phyloP scores from a whole-genome alignment of 2,329 filamentous ascomycete genomes.

The Aspergillus oerlinghausenensis region DNA sequence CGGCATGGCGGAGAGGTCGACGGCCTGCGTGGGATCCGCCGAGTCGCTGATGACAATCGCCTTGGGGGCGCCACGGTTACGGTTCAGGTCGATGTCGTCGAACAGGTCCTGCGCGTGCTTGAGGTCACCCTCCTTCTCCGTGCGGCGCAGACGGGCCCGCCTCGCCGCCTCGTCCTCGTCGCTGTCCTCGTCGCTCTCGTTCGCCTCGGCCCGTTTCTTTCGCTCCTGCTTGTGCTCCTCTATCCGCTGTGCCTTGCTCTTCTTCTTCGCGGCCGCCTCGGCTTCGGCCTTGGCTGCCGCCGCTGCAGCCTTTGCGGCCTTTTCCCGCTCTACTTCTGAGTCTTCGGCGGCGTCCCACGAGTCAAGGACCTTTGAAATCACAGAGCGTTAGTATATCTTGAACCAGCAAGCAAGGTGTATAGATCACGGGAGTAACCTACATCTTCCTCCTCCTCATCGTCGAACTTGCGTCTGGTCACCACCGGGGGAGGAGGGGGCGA shows the following conservation, averaged over 20 bases:
- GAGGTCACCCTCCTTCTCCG: constrained; percentile 84
- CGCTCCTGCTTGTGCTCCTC: constrained; percentile 69
- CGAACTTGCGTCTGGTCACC: constrained; percentile 66
- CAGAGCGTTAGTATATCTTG: neutral
- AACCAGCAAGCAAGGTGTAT: neutral
- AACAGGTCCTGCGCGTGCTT: constrained; percentile 89
- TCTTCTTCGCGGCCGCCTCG: constrained; percentile 84
- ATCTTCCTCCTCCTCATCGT: constrained; percentile 86
- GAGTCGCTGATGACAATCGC: constrained; percentile 61
- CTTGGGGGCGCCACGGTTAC: constrained; percentile 61
- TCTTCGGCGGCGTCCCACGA: constrained; percentile 97
- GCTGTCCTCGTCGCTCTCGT: constrained; percentile 54
- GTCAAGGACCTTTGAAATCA: constrained; percentile 67
- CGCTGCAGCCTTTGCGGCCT: constrained; percentile 79
- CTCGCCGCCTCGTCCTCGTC: constrained; percentile 68
- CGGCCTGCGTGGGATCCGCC: constrained; percentile 68
- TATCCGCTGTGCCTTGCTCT: constrained; percentile 80
- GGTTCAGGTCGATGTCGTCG: constrained; percentile 66
- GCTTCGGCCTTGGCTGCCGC: constrained; percentile 86
- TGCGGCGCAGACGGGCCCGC: constrained; percentile 68
- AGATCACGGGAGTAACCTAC: constrained; percentile 44
- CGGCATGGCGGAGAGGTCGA: constrained; percentile 75
- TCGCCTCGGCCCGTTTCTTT: constrained; percentile 55
- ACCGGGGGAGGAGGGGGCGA: constrained; percentile 44
- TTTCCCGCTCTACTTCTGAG: constrained; percentile 93